Conservation (phyloP, 345 rosid species). For the Crucihimalaya himalaica region DNA sequence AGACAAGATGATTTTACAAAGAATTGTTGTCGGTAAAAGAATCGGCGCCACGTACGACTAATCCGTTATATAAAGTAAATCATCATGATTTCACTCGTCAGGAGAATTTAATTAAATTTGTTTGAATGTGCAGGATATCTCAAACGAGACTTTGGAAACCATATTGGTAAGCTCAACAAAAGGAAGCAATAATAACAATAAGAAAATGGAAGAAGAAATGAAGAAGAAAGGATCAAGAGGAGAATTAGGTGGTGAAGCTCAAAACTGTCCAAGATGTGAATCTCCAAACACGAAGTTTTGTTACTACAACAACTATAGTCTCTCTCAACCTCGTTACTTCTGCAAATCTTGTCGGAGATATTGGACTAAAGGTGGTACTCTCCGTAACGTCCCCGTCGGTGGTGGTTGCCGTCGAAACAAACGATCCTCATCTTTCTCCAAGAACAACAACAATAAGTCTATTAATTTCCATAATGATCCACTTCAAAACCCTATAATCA, state of each 20-base stretch:
- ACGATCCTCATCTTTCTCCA: slow-evolving; percentile 52
- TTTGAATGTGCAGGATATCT: slow-evolving; percentile 52
- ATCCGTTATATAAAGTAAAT: slow-evolving; percentile 2
- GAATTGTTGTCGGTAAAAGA: slow-evolving; percentile 17
- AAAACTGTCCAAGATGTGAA: slow-evolving; percentile 74
- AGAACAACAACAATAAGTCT: slow-evolving; percentile 49
- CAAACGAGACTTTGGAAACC: slow-evolving; percentile 59
- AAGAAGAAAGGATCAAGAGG: slow-evolving; percentile 61
- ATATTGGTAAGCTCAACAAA: slow-evolving; percentile 63
- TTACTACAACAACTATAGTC: slow-evolving; percentile 91
- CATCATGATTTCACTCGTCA: not conserved
- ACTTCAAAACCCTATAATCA: slow-evolving; percentile 41
- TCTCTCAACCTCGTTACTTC: slow-evolving; percentile 81
- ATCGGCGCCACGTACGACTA: not conserved
- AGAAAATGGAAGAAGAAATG: slow-evolving; percentile 45
- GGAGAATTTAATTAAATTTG: not conserved
- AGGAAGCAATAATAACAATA: slow-evolving; percentile 23
- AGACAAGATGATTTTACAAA: slow-evolving; percentile 4
- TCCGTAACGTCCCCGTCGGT: slow-evolving; percentile 81
- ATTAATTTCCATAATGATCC: slow-evolving; percentile 38
- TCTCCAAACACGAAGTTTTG: slow-evolving; percentile 87
- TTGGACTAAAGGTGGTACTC: slow-evolving; percentile 89
- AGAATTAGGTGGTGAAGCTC: slow-evolving; percentile 53
- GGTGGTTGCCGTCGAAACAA: slow-evolving; percentile 83
- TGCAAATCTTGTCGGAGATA: slow-evolving; percentile 86